These are phyloP conservation scores for Digitaria exilis DNA, from an alignment of 202 grass and related monocot species.

Conservation along the genomic window DNA sequence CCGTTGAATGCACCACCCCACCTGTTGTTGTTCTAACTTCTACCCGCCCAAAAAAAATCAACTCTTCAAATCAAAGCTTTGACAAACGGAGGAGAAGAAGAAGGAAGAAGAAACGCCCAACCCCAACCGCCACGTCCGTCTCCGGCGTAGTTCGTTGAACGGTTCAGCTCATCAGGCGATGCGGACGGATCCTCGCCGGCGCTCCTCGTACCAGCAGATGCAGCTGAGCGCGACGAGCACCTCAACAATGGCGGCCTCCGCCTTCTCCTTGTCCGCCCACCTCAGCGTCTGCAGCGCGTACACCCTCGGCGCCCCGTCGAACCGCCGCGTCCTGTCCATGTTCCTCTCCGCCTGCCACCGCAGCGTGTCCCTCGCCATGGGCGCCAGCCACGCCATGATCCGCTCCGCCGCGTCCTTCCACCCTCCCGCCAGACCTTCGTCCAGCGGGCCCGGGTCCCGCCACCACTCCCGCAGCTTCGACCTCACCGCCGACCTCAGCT, in stretches of 20 bases:
- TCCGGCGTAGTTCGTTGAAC: slow-evolving; percentile 21
- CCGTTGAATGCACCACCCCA: slow-evolving; percentile 21
- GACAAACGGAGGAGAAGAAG: slow-evolving; percentile 33
- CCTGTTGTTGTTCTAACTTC: slow-evolving; percentile 21
- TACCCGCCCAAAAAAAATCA: slow-evolving; percentile 43
- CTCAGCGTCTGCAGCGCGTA: slow-evolving; percentile 81
- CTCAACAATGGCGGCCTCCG: slow-evolving; percentile 85
- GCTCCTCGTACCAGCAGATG: slow-evolving; percentile 89
- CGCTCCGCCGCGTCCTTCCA: slow-evolving; percentile 75
- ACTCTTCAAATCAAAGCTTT: slow-evolving; percentile 59
- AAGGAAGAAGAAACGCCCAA: neutral
- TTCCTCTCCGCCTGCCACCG: slow-evolving; percentile 84
- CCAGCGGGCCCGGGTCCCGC: slow-evolving; percentile 62
- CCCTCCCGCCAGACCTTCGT: slow-evolving; percentile 68
- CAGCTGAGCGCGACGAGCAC: slow-evolving; percentile 94
- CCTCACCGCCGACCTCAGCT: slow-evolving; percentile 61
- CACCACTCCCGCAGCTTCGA: slow-evolving; percentile 94
- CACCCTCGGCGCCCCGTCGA: slow-evolving; percentile 50
- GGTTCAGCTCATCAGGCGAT: neutral
- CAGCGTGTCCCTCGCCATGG: slow-evolving; percentile 71
- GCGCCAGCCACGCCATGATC: slow-evolving; percentile 81
- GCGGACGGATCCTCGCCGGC: slow-evolving; percentile 46
- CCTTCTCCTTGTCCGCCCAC: slow-evolving; percentile 77
- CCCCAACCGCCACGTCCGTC: neutral
- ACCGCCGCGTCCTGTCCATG: slow-evolving; percentile 78